Percentiles rank a stretch among this genome's conserved stretches.
phyloP scores from a whole-genome alignment of 768 basidiomycete species.

The Suillus subaureus region DNA sequence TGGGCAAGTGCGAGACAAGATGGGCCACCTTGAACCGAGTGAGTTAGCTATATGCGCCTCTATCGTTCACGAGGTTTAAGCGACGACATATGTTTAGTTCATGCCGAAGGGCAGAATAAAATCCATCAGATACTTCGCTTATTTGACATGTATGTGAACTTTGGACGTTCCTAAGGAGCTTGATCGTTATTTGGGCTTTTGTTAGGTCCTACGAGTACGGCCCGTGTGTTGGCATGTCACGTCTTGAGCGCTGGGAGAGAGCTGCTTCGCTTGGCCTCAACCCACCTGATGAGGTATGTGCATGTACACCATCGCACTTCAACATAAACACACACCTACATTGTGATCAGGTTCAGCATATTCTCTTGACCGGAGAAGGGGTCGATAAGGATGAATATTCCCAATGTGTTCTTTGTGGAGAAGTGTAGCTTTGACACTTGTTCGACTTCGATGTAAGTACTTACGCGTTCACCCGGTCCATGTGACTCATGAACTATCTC shows the following conservation, averaged over 20 bases:
- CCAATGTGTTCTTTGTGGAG: slow-evolving; percentile 62
- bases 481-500: not conserved
- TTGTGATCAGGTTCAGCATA: slow-evolving; percentile 66
- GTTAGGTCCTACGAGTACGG: slow-evolving; percentile 77
- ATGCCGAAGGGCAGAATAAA: slow-evolving; percentile 59
- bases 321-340: not conserved
- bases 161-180: not conserved
- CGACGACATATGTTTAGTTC: slow-evolving; percentile 50
- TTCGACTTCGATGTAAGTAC: not conserved
- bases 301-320: not conserved
- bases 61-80: not conserved
- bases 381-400: slow-evolving; percentile 51
- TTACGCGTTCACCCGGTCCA: no score
- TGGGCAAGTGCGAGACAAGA: slow-evolving; percentile 48
- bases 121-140: slow-evolving; percentile 74
- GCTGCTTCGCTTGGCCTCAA: slow-evolving; percentile 76
- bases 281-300: slow-evolving; percentile 74
- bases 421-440: slow-evolving; percentile 26
- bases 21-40: slow-evolving; percentile 64
- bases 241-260: slow-evolving; percentile 87
- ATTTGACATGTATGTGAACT: slow-evolving; percentile 67
- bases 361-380: slow-evolving; percentile 72
- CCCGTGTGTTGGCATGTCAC: slow-evolving; percentile 76
- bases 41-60: slow-evolving; percentile 31
- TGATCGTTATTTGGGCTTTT: slow-evolving; percentile 10